Evolutionary conservation across 176 grass and related monocot species (phyloP).

Genomic region (Dactylis glomerata): DNA sequence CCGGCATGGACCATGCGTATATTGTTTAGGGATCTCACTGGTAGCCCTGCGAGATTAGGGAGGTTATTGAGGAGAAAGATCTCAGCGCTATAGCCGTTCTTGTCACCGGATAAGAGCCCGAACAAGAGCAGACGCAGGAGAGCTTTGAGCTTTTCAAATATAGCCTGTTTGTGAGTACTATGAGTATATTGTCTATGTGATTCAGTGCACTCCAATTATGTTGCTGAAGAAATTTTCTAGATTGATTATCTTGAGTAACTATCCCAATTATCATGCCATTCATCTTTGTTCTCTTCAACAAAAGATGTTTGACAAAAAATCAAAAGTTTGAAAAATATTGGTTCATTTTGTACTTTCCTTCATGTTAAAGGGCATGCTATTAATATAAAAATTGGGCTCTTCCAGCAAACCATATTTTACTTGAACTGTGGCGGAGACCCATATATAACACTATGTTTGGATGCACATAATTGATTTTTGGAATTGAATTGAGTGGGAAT

Average conservation of each 20-base stretch:
- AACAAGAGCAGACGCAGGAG: too few species aligned
- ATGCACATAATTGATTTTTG: too few species aligned
- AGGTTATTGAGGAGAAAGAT: too few species aligned
- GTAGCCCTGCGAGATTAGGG: too few species aligned
- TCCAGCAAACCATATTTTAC: neutral
- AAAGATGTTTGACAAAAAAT: neutral
- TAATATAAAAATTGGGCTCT: neutral
- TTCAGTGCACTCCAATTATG: neutral
- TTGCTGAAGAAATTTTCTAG: neutral
- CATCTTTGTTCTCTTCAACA: neutral
- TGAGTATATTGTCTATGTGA: neutral
- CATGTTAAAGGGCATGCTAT: neutral
- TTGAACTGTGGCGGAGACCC: neutral
- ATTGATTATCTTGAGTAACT: neutral
- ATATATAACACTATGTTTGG: too few species aligned
- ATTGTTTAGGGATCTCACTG: too few species aligned
- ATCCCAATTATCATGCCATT: neutral
- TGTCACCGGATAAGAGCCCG: too few species aligned
- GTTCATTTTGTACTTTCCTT: neutral
- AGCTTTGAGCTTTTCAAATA: neutral
- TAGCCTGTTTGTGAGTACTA: neutral
- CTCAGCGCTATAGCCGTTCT: too few species aligned
- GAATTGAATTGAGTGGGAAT: too few species aligned
- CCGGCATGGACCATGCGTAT: too few species aligned
- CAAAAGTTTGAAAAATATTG: neutral